phyloP scores from a whole-genome alignment of 345 rosid genomes.

The Pugionium cornutum region DNA sequence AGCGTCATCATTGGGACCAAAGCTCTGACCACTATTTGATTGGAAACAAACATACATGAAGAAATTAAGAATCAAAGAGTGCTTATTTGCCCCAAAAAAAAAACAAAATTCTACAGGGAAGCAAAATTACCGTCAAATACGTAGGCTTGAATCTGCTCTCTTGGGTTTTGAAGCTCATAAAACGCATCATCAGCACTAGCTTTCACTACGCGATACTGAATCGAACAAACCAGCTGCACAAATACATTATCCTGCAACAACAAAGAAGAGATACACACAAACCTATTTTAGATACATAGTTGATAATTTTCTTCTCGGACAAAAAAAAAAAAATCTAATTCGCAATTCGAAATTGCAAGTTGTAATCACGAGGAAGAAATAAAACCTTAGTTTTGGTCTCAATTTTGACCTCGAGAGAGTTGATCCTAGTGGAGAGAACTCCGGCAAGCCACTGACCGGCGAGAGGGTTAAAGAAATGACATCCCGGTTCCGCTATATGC shows the following conservation, averaged over 20 bases:
- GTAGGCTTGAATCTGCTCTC: slow-evolving; percentile 93
- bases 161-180: slow-evolving; percentile 89
- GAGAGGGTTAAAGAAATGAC: slow-evolving; percentile 70
- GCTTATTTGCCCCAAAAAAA: neutral
- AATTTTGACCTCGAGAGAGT: slow-evolving; percentile 82
- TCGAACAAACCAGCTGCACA: slow-evolving; percentile 91
- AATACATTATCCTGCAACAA: slow-evolving; percentile 83
- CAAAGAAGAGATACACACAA: neutral
- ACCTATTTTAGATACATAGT: neutral
- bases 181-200: slow-evolving; percentile 93
- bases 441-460: slow-evolving; percentile 83
- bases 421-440: slow-evolving; percentile 80
- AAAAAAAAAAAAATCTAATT: too few species aligned
- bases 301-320: neutral
- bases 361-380: neutral
- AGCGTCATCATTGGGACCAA: slow-evolving; percentile 81
- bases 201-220: slow-evolving; percentile 78
- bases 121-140: slow-evolving; percentile 78
- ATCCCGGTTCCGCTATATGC: slow-evolving; percentile 77
- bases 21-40: slow-evolving; percentile 86
- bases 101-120: neutral
- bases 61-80: slow-evolving; percentile 10
- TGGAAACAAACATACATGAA: slow-evolving; percentile 7
- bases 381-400: slow-evolving; percentile 93
- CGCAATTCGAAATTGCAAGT: neutral